Conservation (phyloP, 75 land plant species). For the Adiantum capillusveneris region DNA sequence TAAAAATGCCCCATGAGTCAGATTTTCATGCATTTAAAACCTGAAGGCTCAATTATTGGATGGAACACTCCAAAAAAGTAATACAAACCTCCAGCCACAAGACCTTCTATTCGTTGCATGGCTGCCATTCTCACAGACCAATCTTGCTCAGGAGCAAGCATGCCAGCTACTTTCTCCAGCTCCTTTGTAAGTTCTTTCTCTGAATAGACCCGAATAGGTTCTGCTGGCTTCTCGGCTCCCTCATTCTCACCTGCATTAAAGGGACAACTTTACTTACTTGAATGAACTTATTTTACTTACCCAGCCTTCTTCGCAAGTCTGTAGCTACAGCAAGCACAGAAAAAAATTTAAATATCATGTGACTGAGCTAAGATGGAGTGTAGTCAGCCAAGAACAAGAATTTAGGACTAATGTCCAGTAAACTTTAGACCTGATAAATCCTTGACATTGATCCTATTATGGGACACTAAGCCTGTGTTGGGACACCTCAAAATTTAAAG, state of each 20-base stretch:
- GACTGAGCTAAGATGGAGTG: no score
- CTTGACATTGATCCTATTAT: no score
- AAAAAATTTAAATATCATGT: no score
- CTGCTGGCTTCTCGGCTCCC: constrained; percentile 72
- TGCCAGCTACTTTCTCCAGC: constrained; percentile 73
- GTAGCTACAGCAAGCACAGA: no score
- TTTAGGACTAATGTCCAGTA: no score
- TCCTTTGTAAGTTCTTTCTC: constrained; percentile 91
- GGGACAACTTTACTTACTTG: no score
- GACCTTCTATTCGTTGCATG: constrained; percentile 94
- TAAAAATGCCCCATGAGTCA: background rate
- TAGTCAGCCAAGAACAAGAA: background rate
- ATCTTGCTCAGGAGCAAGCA: constrained; percentile 87
- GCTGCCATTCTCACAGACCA: constrained; percentile 96
- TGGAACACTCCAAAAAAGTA: background rate
- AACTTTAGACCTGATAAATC: no score
- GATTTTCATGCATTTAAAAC: no score
- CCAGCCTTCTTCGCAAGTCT: no score
- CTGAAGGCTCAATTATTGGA: background rate
- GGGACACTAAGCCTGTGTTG: no score
- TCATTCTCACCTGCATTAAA: constrained; percentile 56
- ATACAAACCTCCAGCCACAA: constrained; percentile 82
- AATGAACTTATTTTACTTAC: no score
- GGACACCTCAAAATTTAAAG: no score
- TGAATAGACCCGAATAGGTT: constrained; percentile 87